Percentiles rank a stretch among this genome's conserved stretches.
Conservation (phyloP, 441 rosid species). For the Cnidoscolus chayamansa region DNA sequence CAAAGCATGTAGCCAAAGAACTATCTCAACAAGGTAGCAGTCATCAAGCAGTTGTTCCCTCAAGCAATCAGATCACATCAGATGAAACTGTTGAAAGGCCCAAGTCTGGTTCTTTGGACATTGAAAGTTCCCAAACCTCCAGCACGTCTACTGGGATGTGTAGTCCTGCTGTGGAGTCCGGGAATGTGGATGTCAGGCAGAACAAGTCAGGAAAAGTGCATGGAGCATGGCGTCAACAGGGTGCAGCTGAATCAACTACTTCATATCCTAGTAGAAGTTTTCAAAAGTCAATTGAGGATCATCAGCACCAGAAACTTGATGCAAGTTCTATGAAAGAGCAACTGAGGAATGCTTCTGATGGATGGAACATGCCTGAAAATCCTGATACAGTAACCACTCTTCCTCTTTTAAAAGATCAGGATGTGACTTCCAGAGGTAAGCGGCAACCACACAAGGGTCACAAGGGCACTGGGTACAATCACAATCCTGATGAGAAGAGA, state of each 20-base stretch:
- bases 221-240: slow-evolving; percentile 73
- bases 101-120: slow-evolving; percentile 36
- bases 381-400: slow-evolving; percentile 31
- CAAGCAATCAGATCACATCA: slow-evolving; percentile 27
- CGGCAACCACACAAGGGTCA: slow-evolving; percentile 54
- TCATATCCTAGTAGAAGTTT: slow-evolving; percentile 37
- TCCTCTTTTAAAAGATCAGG: slow-evolving; percentile 53
- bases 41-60: slow-evolving; percentile 38
- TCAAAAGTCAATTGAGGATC: slow-evolving; percentile 43
- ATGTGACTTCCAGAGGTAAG: slow-evolving; percentile 50
- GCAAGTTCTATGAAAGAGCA: slow-evolving; percentile 44
- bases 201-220: slow-evolving; percentile 59
- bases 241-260: slow-evolving; percentile 41
- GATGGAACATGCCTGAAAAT: slow-evolving; percentile 53
- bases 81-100: slow-evolving; percentile 38
- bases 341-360: slow-evolving; percentile 45
- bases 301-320: slow-evolving; percentile 38
- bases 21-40: slow-evolving; percentile 62
- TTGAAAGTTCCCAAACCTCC: slow-evolving; percentile 39
- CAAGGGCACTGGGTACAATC: slow-evolving; percentile 42
- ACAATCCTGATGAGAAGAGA: slow-evolving; percentile 54
- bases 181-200: slow-evolving; percentile 54
- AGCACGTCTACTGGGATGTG: slow-evolving; percentile 38
- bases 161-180: slow-evolving; percentile 37
- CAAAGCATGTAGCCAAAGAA: slow-evolving; percentile 94